These are phyloP conservation scores for Phtheirospermum japonicum DNA, from an alignment of 257 asterid genomes.

Conservation along the genomic window DNA sequence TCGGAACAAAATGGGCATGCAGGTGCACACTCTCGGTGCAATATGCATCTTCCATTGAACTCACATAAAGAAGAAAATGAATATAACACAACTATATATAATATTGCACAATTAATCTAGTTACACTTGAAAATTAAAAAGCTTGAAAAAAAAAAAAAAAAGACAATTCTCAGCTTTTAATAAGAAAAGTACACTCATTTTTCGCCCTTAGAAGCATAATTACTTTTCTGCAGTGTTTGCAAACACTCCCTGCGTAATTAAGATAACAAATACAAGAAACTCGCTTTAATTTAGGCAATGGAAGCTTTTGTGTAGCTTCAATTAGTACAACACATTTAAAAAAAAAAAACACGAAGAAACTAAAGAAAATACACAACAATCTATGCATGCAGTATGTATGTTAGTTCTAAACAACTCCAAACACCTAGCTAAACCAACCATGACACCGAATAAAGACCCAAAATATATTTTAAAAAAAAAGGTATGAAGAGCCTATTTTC, in stretches of 20 bases:
- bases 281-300: slow-evolving; percentile 25
- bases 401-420: slow-evolving; percentile 39
- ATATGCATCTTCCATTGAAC: too few relatives aligned
- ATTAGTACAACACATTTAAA: slow-evolving; percentile 1
- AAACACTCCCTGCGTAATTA: neutral
- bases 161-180: too few relatives aligned
- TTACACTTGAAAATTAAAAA: too few relatives aligned
- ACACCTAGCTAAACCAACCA: slow-evolving; percentile 34
- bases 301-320: slow-evolving; percentile 23
- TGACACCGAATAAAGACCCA: slow-evolving; percentile 16
- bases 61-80: too few relatives aligned
- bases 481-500: neutral
- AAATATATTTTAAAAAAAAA: neutral
- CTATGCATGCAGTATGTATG: slow-evolving; percentile 30
- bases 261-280: slow-evolving; percentile 22
- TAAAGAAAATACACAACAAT: slow-evolving; percentile 21
- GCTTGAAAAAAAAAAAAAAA: too few relatives aligned
- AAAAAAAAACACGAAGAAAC: neutral
- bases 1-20: too few relatives aligned
- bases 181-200: too few relatives aligned
- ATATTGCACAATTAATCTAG: too few relatives aligned
- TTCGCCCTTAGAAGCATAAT: too few relatives aligned
- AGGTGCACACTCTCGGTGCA: too few relatives aligned
- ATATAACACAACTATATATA: too few relatives aligned
- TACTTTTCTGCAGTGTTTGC: too few relatives aligned